These are phyloP conservation scores for Hippophae gyantsensis DNA, from an alignment of 306 rosid genomes.

Conservation along the genomic window DNA sequence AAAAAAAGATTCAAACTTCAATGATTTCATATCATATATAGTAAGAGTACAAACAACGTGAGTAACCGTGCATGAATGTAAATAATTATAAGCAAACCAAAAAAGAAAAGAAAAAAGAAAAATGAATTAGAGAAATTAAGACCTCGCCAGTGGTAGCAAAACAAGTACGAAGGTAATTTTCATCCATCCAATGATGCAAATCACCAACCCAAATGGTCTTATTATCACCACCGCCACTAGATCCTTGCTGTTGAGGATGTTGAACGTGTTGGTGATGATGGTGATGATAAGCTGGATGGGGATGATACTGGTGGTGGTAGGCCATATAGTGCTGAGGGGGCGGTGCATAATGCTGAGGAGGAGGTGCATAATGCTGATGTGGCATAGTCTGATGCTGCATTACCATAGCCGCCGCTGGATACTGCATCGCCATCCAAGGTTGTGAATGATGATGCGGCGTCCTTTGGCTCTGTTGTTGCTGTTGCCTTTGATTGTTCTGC, in stretches of 20 bases:
- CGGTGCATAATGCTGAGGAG: conserved; percentile 3
- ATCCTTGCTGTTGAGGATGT: conserved; percentile 41
- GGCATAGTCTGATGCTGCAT: conserved; percentile 92
- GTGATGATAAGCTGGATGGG: conserved; percentile 22
- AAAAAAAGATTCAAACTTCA: no score
- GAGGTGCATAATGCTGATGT: conserved; percentile 52
- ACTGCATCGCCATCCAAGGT: conserved; percentile 81
- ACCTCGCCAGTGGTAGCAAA: conserved; percentile 68
- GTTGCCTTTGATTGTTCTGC: conserved; percentile 30
- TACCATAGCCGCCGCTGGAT: conserved; percentile 81
- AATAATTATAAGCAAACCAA: not conserved
- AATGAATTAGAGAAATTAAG: not conserved
- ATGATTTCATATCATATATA: no score
- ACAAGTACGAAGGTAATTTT: conserved; percentile 73
- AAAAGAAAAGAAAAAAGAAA: no score
- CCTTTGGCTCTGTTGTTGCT: conserved; percentile 2
- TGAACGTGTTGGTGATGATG: conserved; percentile 26
- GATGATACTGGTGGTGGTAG: conserved; percentile 52
- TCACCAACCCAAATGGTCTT: conserved; percentile 91
- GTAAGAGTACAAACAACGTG: no score
- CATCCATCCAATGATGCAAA: conserved; percentile 94
- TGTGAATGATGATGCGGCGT: conserved; percentile 22
- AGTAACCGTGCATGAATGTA: no score
- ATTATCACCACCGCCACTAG: conserved; percentile 42
- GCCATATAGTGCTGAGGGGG: conserved; percentile 56